A percentile compares a stretch with the other conserved stretches of the same genome.
Evolutionary conservation across 129 eudicot genomes (phyloP).

Genomic region (Escallonia rubra): DNA sequence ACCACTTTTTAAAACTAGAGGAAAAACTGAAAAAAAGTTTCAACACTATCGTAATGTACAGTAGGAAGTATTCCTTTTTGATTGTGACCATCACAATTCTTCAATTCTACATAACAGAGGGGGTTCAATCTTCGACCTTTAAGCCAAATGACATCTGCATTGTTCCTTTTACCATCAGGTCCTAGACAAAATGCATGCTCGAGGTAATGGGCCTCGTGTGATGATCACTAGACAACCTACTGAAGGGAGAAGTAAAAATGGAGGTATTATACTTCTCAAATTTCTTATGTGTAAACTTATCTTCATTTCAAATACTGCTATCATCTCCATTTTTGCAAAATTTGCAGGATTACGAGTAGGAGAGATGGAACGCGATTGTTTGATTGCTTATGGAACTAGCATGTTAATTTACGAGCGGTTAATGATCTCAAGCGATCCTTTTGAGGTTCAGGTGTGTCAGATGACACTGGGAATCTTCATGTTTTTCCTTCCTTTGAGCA

Average conservation of each 20-base stretch:
- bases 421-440: constrained; percentile 89
- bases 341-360: constrained; percentile 79
- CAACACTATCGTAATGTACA: too few species aligned
- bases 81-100: too few species aligned
- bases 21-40: too few species aligned
- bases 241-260: constrained; percentile 80
- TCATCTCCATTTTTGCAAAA: constrained; percentile 9
- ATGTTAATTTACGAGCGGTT: constrained; percentile 71
- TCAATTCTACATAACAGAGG: too few species aligned
- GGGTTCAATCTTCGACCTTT: too few species aligned
- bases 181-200: constrained; percentile 93
- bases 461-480: neutral
- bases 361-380: constrained; percentile 97
- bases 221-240: constrained; percentile 88
- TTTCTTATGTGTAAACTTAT: neutral
- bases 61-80: too few species aligned
- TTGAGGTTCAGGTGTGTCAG: constrained; percentile 75
- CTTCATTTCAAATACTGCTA: neutral
- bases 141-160: too few species aligned
- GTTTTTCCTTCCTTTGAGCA: neutral
- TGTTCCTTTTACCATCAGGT: constrained; percentile 36
- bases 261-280: constrained; percentile 40
- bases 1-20: too few species aligned
- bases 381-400: constrained; percentile 90
- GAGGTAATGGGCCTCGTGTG: constrained; percentile 80